Conservation (phyloP, 2,329 filamentous ascomycete genomes). For the Chaetomiaceae sp. region DNA sequence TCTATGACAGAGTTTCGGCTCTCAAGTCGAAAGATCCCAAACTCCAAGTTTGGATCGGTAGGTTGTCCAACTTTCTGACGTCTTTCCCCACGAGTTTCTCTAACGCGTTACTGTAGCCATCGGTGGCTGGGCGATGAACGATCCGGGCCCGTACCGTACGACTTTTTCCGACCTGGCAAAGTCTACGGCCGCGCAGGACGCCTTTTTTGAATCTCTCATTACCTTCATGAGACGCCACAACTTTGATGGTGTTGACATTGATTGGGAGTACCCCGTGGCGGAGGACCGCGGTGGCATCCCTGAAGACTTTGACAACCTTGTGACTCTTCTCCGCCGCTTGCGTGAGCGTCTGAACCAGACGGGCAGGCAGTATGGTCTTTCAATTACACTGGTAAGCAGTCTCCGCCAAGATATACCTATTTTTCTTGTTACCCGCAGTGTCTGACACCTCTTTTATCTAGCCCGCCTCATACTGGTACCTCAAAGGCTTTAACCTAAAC, state of each 20-base stretch:
- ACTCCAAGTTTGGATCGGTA: constrained; percentile 4
- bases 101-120: not conserved
- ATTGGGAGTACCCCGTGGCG: constrained; percentile 3
- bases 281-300: not conserved
- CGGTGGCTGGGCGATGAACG: constrained; percentile 4
- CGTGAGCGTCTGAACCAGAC: constrained; percentile 1
- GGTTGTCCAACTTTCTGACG: not conserved
- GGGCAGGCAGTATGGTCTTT: not conserved
- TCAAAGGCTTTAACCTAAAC: not conserved
- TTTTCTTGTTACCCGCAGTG: too few relatives aligned
- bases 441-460: not conserved
- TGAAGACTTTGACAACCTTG: not conserved
- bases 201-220: not conserved
- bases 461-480: constrained; percentile 3
- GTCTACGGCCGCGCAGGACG: not conserved
- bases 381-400: not conserved
- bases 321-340: not conserved
- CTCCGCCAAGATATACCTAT: not conserved
- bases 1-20: not conserved
- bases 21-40: not conserved
- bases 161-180: not conserved
- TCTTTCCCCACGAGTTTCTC: too few relatives aligned
- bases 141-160: not conserved
- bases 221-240: not conserved
- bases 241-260: constrained; percentile 5